These are phyloP conservation scores for Lachancea nothofagi DNA, from an alignment of 805 yeast genomes.

Conservation along the genomic window DNA sequence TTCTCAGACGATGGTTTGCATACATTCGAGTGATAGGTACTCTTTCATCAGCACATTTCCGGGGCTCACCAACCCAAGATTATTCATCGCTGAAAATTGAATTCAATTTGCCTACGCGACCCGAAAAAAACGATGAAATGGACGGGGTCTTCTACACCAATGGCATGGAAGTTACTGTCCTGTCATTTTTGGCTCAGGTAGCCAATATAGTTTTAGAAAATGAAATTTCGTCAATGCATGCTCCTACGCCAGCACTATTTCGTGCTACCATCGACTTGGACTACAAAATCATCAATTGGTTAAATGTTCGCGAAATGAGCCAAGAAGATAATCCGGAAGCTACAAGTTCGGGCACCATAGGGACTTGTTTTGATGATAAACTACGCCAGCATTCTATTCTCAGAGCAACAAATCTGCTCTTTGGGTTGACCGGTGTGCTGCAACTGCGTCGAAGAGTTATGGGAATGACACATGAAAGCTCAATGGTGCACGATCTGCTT, in stretches of 20 bases:
- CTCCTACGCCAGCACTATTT: not conserved
- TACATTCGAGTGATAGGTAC: conserved; percentile 62
- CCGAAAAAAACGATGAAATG: conserved; percentile 16
- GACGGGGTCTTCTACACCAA: conserved; percentile 52
- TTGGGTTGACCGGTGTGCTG: conserved; percentile 48
- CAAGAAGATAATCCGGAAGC: conserved; percentile 20
- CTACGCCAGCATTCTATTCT: conserved; percentile 22
- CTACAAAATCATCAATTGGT: conserved; percentile 25
- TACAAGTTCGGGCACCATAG: not conserved
- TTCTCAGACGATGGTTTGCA: conserved; percentile 63
- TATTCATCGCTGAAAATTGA: not conserved
- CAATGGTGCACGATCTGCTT: conserved; percentile 39
- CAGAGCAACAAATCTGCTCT: conserved; percentile 47
- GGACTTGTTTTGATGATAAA: not conserved
- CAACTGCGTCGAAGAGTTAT: conserved; percentile 55
- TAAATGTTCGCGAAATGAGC: conserved; percentile 20
- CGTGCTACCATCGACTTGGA: conserved; percentile 38
- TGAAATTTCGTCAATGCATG: not conserved
- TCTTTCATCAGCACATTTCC: conserved; percentile 44
- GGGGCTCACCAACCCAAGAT: not conserved
- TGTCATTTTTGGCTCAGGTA: conserved; percentile 53
- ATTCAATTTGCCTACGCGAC: conserved; percentile 1
- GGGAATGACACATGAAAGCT: conserved; percentile 42
- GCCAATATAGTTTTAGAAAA: conserved; percentile 32
- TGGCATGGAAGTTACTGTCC: conserved; percentile 61